A percentile compares a stretch with the other conserved stretches of the same genome.
Evolutionary conservation across 441 rosid species (phyloP).

Genomic region (Populus hybrid): DNA sequence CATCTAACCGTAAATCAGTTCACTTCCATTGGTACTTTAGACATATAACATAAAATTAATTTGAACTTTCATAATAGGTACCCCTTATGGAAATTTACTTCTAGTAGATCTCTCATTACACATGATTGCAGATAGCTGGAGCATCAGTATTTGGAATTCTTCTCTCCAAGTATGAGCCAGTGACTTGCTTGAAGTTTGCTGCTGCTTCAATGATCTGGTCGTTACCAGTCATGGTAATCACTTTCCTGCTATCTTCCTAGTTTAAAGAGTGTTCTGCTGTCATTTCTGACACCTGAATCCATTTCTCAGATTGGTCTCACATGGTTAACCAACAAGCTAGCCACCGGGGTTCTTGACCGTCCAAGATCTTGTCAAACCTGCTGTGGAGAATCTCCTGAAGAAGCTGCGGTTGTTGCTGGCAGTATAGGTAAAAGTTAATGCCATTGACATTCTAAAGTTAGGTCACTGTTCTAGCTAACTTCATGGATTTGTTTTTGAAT

Average conservation of each 20-base stretch:
- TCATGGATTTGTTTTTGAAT: constrained; percentile 17
- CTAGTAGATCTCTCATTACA: constrained; percentile 6
- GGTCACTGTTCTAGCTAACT: neutral
- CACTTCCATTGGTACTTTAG: neutral
- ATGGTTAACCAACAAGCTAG: constrained; percentile 76
- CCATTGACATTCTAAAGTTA: neutral
- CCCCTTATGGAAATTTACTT: neutral
- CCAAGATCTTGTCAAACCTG: constrained; percentile 53
- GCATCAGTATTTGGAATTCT: constrained; percentile 80
- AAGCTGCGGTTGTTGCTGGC: constrained; percentile 24
- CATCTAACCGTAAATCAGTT: neutral
- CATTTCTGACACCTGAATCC: constrained; percentile 6
- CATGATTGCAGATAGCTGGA: constrained; percentile 67
- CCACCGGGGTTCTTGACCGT: constrained; percentile 86
- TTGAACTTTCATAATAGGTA: neutral
- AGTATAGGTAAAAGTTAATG: constrained; percentile 44
- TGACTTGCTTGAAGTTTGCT: constrained; percentile 79
- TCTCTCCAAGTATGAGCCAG: constrained; percentile 69
- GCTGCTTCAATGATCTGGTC: constrained; percentile 69
- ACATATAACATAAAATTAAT: neutral
- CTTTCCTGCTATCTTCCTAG: constrained; percentile 16
- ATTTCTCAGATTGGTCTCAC: constrained; percentile 62
- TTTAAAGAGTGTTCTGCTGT: constrained; percentile 10
- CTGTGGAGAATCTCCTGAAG: constrained; percentile 33
- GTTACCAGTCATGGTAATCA: constrained; percentile 71